Percentiles rank a stretch among this genome's conserved stretches.
These are phyloP conservation scores for Rhizopus sp. DNA, from an alignment of 371 early-diverging fungal genomes.

Conservation along the genomic window DNA sequence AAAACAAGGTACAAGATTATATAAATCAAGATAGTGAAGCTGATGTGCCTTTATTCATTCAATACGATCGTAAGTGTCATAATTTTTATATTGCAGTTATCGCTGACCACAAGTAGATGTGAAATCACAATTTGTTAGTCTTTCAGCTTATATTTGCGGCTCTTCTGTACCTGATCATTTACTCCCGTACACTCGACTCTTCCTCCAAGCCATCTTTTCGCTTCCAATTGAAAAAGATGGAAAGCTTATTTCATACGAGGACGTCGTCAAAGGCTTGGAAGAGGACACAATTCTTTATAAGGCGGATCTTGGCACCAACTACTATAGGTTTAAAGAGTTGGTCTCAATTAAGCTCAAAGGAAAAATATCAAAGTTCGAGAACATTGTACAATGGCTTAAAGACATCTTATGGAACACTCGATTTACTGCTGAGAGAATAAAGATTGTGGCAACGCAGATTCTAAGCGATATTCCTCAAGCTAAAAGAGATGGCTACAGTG, in stretches of 20 bases:
- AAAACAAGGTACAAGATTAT: slow-evolving; percentile 56
- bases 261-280: slow-evolving; percentile 59
- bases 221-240: slow-evolving; percentile 54
- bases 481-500: slow-evolving; percentile 63
- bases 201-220: slow-evolving; percentile 61
- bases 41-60: slow-evolving; percentile 63
- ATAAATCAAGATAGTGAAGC: slow-evolving; percentile 50
- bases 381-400: slow-evolving; percentile 62
- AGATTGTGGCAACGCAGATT: slow-evolving; percentile 60
- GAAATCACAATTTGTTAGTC: slow-evolving; percentile 59
- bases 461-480: slow-evolving; percentile 65
- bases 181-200: slow-evolving; percentile 59
- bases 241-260: slow-evolving; percentile 52
- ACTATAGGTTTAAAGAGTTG: slow-evolving; percentile 52
- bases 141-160: slow-evolving; percentile 53
- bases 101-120: slow-evolving; percentile 41
- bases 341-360: slow-evolving; percentile 54
- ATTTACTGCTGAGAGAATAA: slow-evolving; percentile 62
- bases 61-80: slow-evolving; percentile 61
- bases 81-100: neutral
- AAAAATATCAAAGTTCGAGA: slow-evolving; percentile 52
- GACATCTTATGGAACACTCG: slow-evolving; percentile 65
- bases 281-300: slow-evolving; percentile 61
- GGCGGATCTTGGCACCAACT: slow-evolving; percentile 48
- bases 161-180: slow-evolving; percentile 51